Conservation (phyloP, 805 yeast genomes). For the Peterozyma xylosa region DNA sequence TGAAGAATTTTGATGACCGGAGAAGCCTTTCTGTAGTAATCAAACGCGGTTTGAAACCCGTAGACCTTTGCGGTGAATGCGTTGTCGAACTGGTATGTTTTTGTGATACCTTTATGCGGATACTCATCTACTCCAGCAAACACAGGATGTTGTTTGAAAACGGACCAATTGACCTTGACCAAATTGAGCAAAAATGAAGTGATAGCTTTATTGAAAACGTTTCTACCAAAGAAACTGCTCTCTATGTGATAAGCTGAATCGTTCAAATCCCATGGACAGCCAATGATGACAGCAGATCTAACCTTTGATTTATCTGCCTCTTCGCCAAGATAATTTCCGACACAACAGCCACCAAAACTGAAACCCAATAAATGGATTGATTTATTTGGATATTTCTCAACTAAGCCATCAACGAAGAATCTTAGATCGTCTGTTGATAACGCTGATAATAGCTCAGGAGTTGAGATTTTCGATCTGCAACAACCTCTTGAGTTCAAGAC, state of each 20-base stretch:
- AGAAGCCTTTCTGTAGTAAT: constrained; percentile 60
- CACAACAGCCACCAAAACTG: constrained; percentile 65
- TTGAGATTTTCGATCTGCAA: constrained; percentile 63
- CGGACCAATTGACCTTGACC: constrained; percentile 33
- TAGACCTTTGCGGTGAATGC: constrained; percentile 52
- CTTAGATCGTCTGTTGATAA: constrained; percentile 65
- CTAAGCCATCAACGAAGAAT: constrained; percentile 44
- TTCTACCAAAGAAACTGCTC: constrained; percentile 27
- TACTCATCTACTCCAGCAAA: constrained; percentile 17
- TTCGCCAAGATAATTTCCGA: constrained; percentile 65
- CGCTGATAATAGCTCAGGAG: constrained; percentile 62
- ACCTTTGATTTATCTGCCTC: constrained; percentile 46
- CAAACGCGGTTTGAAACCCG: constrained; percentile 54
- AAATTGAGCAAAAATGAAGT: constrained; percentile 32
- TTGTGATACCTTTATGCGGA: constrained; percentile 25
- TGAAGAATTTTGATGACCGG: constrained; percentile 49
- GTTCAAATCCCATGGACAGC: constrained; percentile 69
- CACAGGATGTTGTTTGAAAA: constrained; percentile 16
- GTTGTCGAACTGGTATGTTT: constrained; percentile 52
- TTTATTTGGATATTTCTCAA: constrained; percentile 49
- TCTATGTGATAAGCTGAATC: constrained; percentile 41
- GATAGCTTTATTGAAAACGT: constrained; percentile 33
- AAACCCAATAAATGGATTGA: constrained; percentile 61
- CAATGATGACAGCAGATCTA: constrained; percentile 51
- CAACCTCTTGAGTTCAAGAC: constrained; percentile 70